Percentiles rank a stretch among this genome's conserved stretches.
Evolutionary conservation across 306 rosid species (phyloP).

Genomic region (Glycine latifolia): DNA sequence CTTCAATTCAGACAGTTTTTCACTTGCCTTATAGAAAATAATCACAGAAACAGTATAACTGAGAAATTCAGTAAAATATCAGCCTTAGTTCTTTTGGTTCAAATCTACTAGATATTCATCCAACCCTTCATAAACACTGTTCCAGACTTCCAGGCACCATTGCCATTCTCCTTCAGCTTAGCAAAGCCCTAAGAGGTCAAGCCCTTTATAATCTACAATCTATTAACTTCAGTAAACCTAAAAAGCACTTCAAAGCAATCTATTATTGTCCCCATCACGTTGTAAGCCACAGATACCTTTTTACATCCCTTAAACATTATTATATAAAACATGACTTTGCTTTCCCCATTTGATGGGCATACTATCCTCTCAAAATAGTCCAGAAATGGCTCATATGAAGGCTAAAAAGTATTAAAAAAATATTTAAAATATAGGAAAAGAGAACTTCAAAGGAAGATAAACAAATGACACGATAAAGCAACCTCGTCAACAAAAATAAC

Average conservation of each 20-base stretch:
- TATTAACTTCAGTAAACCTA: not conserved
- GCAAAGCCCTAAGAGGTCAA: not conserved
- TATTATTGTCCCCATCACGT: not conserved
- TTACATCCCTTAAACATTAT: not conserved
- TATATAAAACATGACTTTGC: not conserved
- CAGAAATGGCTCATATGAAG: not conserved
- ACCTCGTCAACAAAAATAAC: constrained; percentile 98
- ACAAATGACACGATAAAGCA: constrained; percentile 38
- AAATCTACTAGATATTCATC: not conserved
- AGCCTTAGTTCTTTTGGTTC: not conserved
- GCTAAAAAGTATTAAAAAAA: not conserved
- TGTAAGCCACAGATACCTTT: not conserved
- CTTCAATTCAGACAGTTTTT: not conserved
- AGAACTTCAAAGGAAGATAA: constrained; percentile 3
- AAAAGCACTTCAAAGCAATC: not conserved
- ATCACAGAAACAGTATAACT: not conserved
- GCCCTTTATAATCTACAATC: constrained; percentile 4
- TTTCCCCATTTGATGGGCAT: not conserved
- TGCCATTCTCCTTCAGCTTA: constrained; percentile 10
- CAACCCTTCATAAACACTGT: constrained; percentile 4
- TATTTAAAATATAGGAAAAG: not conserved
- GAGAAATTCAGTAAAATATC: not conserved
- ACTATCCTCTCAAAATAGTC: not conserved
- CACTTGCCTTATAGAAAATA: not conserved
- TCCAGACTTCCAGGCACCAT: not conserved